Evolutionary conservation across 345 rosid genomes (phyloP), one percentile per base, ranked within the genome.

Genomic region (Litchi chinensis): DNA sequence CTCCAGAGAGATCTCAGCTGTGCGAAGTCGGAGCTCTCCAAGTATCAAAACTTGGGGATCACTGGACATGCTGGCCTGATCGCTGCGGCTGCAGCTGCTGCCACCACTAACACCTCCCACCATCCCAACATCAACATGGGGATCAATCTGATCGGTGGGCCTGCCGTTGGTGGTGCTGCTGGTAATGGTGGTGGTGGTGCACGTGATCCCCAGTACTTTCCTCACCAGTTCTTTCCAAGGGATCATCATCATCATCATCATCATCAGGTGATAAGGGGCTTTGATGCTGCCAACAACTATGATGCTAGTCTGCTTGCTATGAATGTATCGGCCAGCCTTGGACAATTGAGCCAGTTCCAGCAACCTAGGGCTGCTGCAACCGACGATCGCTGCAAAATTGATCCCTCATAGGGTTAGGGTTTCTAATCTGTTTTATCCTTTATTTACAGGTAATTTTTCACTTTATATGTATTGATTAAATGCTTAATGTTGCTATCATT

Each of bases 321-420:
- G 91, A 90, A 90, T 68, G 88, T 87, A 18, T 84, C 92, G 0
- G 83, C 91, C 4, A 84, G 89, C 54, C 82, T 91, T 40, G 97
- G 97, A 28, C 98, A 90, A 50, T 90, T 94, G 60, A 87, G 89
- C 52, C 98, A 89, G 90, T 95, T 90, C 66, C 98, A 95, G 87
- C 98, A 88, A 84, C 86, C 92, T 0, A 81, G 98, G 71, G 87
- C 97, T 0, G 98, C 97, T 2, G 88, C 89, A 1, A 92, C 89
- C 43, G 98, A 94, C 9, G 95, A 92, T 65, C 90, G 92, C 77
- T 91, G 95, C 67, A 87, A 91, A 81, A 91, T 95, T 79, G 93
- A 92, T 73, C 97, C 95, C 11, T 95, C 98, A 82, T 93, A 87
- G 84, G 85, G 74, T 71, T 84, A 83, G 79, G 79, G 87, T 80